A percentile compares a stretch with the other conserved stretches of the same genome.
phyloP scores from a whole-genome alignment of 768 basidiomycete genomes.

The Agaricus subrufescens region DNA sequence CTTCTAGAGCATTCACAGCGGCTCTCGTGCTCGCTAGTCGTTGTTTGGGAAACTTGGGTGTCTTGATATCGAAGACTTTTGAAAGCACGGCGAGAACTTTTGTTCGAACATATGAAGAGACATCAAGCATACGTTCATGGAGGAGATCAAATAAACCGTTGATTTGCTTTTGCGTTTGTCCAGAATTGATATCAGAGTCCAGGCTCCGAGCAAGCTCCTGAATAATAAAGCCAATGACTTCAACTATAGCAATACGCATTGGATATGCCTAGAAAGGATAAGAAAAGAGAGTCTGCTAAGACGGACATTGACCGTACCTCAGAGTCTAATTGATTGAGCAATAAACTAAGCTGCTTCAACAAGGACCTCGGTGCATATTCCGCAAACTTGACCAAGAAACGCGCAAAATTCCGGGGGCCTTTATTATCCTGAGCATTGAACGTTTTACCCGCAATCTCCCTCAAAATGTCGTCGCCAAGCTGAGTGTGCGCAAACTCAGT shows the following conservation, averaged over 20 bases:
- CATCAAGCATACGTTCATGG: slow-evolving; percentile 82
- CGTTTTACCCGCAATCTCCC: slow-evolving; percentile 75
- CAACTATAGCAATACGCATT: slow-evolving; percentile 92
- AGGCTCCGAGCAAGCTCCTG: slow-evolving; percentile 63
- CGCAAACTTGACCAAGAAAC: slow-evolving; percentile 76
- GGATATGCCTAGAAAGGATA: slow-evolving; percentile 69
- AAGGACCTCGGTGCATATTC: slow-evolving; percentile 78
- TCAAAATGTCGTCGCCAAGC: slow-evolving; percentile 85
- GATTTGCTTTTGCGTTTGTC: slow-evolving; percentile 67
- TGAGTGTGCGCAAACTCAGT: slow-evolving; percentile 87
- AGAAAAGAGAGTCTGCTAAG: not conserved
- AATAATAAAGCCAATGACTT: slow-evolving; percentile 84
- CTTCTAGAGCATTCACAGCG: slow-evolving; percentile 79
- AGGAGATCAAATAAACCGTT: slow-evolving; percentile 78
- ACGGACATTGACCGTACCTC: slow-evolving; percentile 50
- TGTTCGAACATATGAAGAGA: slow-evolving; percentile 85
- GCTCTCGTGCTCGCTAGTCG: slow-evolving; percentile 69
- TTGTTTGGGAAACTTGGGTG: slow-evolving; percentile 79
- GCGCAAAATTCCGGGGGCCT: slow-evolving; percentile 79
- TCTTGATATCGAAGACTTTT: slow-evolving; percentile 68
- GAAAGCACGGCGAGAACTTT: slow-evolving; percentile 79
- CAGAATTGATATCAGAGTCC: slow-evolving; percentile 42
- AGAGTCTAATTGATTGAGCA: slow-evolving; percentile 84
- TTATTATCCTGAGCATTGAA: slow-evolving; percentile 85
- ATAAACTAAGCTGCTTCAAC: slow-evolving; percentile 83